phyloP scores from a whole-genome alignment of 495 filamentous ascomycete species.

The Bryoglossum gracile region DNA sequence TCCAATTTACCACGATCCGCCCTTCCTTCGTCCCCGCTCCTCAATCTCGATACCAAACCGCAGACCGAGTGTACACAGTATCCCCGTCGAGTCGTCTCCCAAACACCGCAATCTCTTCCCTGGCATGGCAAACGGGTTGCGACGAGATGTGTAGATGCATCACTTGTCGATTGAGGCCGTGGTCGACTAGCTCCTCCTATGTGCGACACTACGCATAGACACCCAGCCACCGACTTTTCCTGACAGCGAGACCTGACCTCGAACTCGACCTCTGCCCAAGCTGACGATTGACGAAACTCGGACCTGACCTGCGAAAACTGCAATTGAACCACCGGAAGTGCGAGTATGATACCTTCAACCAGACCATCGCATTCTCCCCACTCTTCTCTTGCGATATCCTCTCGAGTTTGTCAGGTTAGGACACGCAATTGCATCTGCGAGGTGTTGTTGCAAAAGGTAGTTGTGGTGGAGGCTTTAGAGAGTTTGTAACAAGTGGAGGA shows the following conservation, averaged over 20 bases:
- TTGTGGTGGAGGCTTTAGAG: too few species aligned
- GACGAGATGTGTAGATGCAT: neutral
- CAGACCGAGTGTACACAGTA: too few species aligned
- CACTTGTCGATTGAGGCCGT: neutral
- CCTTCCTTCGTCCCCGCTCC: neutral
- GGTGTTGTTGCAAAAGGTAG: neutral
- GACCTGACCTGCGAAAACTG: neutral
- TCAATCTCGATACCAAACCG: neutral
- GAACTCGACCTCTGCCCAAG: neutral
- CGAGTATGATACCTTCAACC: constrained; percentile 12
- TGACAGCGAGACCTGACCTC: neutral
- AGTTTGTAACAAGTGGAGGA: too few species aligned
- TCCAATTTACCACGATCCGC: neutral
- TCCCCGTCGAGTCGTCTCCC: neutral
- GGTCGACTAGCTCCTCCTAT: neutral
- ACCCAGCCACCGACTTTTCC: neutral
- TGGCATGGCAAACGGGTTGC: constrained; percentile 2
- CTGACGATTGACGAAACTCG: neutral
- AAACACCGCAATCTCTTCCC: neutral
- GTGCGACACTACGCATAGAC: neutral
- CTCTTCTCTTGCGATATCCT: neutral
- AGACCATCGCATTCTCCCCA: neutral
- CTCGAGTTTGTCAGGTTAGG: neutral
- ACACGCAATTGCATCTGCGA: constrained; percentile 1
- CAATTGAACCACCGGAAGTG: constrained; percentile 8